These are phyloP conservation scores for Vigna unguiculata DNA, from an alignment of 306 rosid species.

Conservation along the genomic window DNA sequence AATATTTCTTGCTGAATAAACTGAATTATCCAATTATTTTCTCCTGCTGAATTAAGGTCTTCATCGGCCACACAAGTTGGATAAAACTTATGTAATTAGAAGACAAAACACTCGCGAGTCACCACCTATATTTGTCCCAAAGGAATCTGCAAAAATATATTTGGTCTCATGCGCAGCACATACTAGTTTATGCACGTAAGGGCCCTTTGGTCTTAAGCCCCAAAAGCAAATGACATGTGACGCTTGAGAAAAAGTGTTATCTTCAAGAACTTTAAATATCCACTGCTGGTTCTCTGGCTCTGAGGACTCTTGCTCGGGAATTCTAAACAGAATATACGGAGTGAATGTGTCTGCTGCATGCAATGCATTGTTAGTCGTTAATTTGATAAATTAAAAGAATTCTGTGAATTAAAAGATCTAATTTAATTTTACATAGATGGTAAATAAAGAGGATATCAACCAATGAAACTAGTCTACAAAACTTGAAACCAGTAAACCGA, in stretches of 20 bases:
- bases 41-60: neutral
- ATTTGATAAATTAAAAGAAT: neutral
- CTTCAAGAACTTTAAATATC: neutral
- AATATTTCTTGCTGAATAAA: neutral
- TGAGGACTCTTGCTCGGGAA: neutral
- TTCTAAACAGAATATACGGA: neutral
- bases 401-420: neutral
- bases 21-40: neutral
- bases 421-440: neutral
- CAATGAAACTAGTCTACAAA: slow-evolving; percentile 42
- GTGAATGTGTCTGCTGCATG: neutral
- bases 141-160: neutral
- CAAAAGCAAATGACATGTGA: neutral
- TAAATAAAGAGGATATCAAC: neutral
- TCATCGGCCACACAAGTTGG: slow-evolving; percentile 30
- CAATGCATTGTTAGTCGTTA: neutral
- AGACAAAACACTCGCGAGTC: neutral
- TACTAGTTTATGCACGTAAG: neutral
- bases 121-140: neutral
- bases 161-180: neutral
- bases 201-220: neutral
- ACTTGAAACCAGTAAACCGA: slow-evolving; percentile 35
- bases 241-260: too few species aligned
- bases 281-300: neutral
- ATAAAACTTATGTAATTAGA: neutral